Evolutionary conservation across 495 filamentous ascomycete species (phyloP), one percentile per base, ranked within the genome.

Genomic region (Evernia prunastri): DNA sequence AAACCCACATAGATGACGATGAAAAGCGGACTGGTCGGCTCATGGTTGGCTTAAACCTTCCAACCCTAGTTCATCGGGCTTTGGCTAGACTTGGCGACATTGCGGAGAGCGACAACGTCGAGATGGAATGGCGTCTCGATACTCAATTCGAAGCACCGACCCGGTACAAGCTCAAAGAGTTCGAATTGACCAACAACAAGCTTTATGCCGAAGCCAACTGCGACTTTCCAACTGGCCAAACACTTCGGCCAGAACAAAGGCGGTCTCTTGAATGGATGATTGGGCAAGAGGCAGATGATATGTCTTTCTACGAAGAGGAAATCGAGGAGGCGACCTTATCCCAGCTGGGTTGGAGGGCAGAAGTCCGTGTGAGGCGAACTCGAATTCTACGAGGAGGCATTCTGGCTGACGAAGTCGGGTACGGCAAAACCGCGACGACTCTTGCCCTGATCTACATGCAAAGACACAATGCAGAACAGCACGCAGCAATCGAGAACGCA

Each of bases 391-490:
- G 77, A 11, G 91, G 91, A 29, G 91, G 91, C 20, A 78, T 94
- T 31, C 77, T 91, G 1, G 89, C 89, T 6, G 88, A 93, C 65
- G 80, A 89, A 59, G 86, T 91, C 49, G 89, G 88, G 13, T 94
- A 89, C 70, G 91, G 91, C 1, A 96, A 96, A 69, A 96, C 91
- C 0, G 83, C 88, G 5, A 79, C 85, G n/a, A 83, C 80, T 2
- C 78, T 95, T 12, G 88, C 80, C 0, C 72, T 94, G 25, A 83
- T 90, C 27, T 6, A 53, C 13, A 59, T 67, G 13, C 80, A 82
- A 60, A 64, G 73, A 27, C 29, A 71, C 8, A 69, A 65, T 9
- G 40, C 54, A 29, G 58, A 67, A 20, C n/a, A n/a, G n/a, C n/a
- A n/a, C n/a, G n/a, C n/a, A n/a, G n/a, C n/a, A n/a, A n/a, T n/a